Evolutionary conservation across 83 land plant genomes (phyloP).

Genomic region (Picea mariana): DNA sequence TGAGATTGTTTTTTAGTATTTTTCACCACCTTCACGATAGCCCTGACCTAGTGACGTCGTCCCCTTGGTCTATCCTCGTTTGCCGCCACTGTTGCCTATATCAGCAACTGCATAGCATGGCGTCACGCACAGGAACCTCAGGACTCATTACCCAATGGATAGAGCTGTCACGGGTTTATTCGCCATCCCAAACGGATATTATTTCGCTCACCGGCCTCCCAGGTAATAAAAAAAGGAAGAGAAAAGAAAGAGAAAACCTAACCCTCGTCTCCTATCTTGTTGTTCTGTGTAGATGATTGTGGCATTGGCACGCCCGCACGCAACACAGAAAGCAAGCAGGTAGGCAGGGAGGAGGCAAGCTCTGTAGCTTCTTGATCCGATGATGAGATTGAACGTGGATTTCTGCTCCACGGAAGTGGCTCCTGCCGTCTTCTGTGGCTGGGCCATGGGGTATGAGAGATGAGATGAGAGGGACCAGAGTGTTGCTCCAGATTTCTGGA

Average conservation of each 20-base stretch:
- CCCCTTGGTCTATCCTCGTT: not conserved
- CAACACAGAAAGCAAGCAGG: not conserved
- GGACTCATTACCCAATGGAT: not conserved
- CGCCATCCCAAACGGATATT: not conserved
- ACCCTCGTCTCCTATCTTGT: too few relatives aligned
- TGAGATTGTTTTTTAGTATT: not conserved
- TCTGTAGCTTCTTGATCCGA: not conserved
- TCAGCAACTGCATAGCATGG: not conserved
- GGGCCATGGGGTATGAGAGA: not conserved
- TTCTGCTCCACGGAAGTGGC: not conserved
- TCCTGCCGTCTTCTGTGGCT: not conserved
- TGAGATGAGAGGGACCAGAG: not conserved
- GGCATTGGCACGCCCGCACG: too few relatives aligned
- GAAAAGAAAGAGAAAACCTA: too few relatives aligned
- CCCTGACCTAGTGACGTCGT: not conserved
- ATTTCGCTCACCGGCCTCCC: not conserved
- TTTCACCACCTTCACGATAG: not conserved
- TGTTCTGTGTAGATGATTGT: too few relatives aligned
- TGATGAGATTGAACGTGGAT: not conserved
- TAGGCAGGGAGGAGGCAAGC: not conserved
- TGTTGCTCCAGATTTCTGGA: not conserved
- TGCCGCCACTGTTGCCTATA: conserved; percentile 1
- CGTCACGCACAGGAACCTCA: not conserved
- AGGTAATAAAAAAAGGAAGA: too few relatives aligned
- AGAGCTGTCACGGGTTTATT: not conserved